phyloP scores from a whole-genome alignment of 768 basidiomycete genomes.

The Mrakia gelida region DNA sequence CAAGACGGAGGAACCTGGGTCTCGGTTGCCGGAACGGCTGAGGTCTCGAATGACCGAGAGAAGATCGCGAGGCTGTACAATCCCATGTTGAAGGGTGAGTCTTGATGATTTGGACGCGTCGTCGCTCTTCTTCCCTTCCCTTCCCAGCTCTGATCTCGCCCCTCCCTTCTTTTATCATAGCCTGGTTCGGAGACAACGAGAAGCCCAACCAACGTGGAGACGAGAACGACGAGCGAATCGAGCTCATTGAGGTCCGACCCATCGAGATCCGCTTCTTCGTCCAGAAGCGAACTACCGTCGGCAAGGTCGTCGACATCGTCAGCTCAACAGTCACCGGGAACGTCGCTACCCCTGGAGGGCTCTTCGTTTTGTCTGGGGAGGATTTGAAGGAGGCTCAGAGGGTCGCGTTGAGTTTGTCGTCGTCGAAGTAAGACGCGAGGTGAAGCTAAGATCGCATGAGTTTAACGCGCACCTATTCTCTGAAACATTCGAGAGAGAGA shows the following conservation, averaged over 20 bases:
- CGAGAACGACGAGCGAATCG: conserved; percentile 68
- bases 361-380: conserved; percentile 13
- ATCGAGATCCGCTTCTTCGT: conserved; percentile 74
- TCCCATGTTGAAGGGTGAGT: conserved; percentile 11
- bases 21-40: conserved; percentile 28
- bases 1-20: conserved; percentile 23
- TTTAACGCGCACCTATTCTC: too few relatives aligned
- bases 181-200: conserved; percentile 81
- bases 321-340: conserved; percentile 58
- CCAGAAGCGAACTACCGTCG: conserved; percentile 57
- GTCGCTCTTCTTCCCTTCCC: background rate
- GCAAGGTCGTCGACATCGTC: conserved; percentile 60
- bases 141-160: background rate
- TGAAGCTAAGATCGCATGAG: too few relatives aligned
- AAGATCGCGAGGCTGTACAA: conserved; percentile 16
- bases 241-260: conserved; percentile 69
- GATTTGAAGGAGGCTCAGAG: conserved; percentile 24
- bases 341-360: conserved; percentile 16
- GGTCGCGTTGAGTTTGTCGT: background rate
- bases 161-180: conserved; percentile 36
- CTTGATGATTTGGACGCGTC: background rate
- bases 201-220: conserved; percentile 83
- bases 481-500: too few relatives aligned
- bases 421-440: too few relatives aligned
- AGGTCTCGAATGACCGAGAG: conserved; percentile 20